Conservation (phyloP, 345 rosid genomes). For the Turnera subulata region DNA sequence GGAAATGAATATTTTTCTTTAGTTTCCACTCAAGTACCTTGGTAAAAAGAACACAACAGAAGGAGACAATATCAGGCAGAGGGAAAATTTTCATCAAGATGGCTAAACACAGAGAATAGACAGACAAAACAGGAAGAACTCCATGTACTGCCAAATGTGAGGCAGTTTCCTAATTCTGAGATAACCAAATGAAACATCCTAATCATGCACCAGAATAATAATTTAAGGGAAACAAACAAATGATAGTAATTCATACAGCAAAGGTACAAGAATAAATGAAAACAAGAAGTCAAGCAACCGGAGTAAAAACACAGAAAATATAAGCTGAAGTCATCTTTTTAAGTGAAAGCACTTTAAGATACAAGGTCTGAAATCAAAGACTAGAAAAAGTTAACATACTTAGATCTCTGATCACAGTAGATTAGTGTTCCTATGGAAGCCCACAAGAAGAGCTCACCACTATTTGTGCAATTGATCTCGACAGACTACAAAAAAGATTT, state of each 20-base stretch:
- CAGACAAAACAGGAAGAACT: background rate
- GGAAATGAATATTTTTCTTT: slow-evolving; percentile 37
- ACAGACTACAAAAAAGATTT: too few relatives aligned
- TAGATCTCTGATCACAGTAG: background rate
- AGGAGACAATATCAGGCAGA: slow-evolving; percentile 15
- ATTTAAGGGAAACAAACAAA: too few relatives aligned
- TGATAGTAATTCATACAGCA: too few relatives aligned
- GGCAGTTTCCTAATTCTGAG: too few relatives aligned
- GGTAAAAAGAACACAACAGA: slow-evolving; percentile 13
- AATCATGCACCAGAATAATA: too few relatives aligned
- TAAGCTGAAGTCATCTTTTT: background rate
- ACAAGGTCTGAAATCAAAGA: background rate
- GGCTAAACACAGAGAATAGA: too few relatives aligned
- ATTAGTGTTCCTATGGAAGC: background rate
- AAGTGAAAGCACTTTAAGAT: background rate
- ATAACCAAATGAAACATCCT: too few relatives aligned
- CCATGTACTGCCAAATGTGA: background rate
- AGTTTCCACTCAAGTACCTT: slow-evolving; percentile 30
- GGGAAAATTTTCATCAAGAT: background rate
- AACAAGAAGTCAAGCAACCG: too few relatives aligned
- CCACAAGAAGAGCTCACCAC: too few relatives aligned
- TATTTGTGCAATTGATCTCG: too few relatives aligned
- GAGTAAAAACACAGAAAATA: too few relatives aligned
- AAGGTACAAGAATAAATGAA: too few relatives aligned
- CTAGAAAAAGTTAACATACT: background rate